Percentiles rank a stretch among this genome's conserved stretches.
These are phyloP conservation scores for Phaffia australis DNA, from an alignment of 768 basidiomycete species.

Conservation along the genomic window DNA sequence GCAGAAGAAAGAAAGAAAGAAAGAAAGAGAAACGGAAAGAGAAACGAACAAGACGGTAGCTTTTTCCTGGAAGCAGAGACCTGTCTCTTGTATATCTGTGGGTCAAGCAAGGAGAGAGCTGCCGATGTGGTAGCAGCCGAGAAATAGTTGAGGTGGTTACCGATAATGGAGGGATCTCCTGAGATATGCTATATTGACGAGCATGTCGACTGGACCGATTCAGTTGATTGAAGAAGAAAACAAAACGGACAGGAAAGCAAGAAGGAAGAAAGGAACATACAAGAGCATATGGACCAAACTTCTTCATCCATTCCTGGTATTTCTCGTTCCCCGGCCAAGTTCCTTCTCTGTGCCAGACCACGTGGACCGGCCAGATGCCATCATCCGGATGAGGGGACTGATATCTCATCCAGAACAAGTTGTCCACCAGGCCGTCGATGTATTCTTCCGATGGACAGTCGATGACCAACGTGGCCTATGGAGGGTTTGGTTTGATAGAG, in stretches of 20 bases:
- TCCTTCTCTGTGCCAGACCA: constrained; percentile 45
- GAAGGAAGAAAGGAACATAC: constrained; percentile 42
- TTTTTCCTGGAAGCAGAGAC: constrained; percentile 39
- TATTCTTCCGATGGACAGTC: constrained; percentile 58
- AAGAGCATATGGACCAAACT: constrained; percentile 51
- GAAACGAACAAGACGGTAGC: constrained; percentile 38
- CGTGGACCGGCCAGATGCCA: constrained; percentile 41
- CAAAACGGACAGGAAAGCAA: neutral
- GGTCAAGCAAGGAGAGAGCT: constrained; percentile 59
- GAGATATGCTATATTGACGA: constrained; percentile 54
- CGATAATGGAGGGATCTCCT: constrained; percentile 51
- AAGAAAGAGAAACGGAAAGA: no score
- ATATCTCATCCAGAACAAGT: constrained; percentile 15
- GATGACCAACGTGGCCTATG: constrained; percentile 44
- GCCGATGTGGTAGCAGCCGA: constrained; percentile 62
- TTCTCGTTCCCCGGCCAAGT: constrained; percentile 53
- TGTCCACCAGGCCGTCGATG: constrained; percentile 44
- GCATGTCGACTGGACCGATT: neutral
- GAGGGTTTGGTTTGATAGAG: neutral
- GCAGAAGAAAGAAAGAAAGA: neutral
- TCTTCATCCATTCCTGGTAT: constrained; percentile 62
- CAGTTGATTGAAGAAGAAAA: neutral
- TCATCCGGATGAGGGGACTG: constrained; percentile 39
- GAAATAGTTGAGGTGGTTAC: constrained; percentile 63
- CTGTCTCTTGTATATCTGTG: constrained; percentile 60